Evolutionary conservation across 495 filamentous ascomycete genomes (phyloP).

Genomic region (Aspergillus homomorphus): DNA sequence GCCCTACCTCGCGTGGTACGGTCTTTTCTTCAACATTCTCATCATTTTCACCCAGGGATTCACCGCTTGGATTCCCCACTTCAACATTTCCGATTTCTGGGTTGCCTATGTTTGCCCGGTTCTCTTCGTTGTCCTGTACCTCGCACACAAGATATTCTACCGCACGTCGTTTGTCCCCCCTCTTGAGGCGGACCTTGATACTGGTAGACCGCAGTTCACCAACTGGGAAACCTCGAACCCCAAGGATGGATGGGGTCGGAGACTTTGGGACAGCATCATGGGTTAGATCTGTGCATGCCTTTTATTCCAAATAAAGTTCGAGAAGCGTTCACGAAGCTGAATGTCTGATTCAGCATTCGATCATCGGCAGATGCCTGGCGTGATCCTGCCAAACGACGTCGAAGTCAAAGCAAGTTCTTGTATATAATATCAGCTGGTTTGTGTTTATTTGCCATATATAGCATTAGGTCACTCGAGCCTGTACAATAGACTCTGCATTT

Average conservation of each 20-base stretch:
- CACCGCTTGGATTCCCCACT: conserved; percentile 57
- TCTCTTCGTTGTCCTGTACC: conserved; percentile 48
- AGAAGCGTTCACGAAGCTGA: too few relatives aligned
- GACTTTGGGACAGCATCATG: conserved; percentile 12
- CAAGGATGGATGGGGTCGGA: conserved; percentile 14
- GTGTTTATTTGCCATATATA: background rate
- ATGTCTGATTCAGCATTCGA: too few relatives aligned
- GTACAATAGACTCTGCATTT: background rate
- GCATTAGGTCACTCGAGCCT: background rate
- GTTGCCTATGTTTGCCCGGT: conserved; percentile 54
- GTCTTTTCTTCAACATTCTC: conserved; percentile 58
- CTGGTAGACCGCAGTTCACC: conserved; percentile 27
- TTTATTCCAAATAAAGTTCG: background rate
- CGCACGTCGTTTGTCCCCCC: conserved; percentile 30
- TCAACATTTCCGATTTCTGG: conserved; percentile 52
- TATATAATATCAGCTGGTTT: background rate
- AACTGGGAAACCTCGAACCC: conserved; percentile 26
- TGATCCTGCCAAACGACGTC: background rate
- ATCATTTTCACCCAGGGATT: conserved; percentile 64
- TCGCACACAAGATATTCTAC: conserved; percentile 48
- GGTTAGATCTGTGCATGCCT: background rate
- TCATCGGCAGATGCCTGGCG: background rate
- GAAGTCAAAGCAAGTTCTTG: background rate
- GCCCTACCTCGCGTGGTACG: conserved; percentile 52
- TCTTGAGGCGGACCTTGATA: conserved; percentile 37